phyloP scores from a whole-genome alignment of 805 yeast species.

The Candida golubevii region DNA sequence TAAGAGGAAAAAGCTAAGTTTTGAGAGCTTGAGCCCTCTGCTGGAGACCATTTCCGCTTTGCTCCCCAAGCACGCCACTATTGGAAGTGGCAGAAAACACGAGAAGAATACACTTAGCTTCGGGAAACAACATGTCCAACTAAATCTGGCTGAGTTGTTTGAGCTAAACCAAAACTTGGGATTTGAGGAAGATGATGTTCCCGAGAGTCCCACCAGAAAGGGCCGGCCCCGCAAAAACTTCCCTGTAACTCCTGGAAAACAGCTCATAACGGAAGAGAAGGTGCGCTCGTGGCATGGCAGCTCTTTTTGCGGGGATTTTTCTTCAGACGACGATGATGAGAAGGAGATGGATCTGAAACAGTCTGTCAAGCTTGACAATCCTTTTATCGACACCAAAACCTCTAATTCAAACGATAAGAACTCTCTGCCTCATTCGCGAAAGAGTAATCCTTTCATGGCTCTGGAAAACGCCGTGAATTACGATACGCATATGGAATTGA shows the following conservation, averaged over 20 bases:
- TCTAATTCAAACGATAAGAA: not conserved
- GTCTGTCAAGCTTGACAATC: slow-evolving; percentile 1
- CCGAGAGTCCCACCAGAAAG: slow-evolving; percentile 8
- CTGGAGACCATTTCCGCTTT: slow-evolving; percentile 21
- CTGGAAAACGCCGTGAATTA: slow-evolving; percentile 19
- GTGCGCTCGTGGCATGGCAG: slow-evolving; percentile 38
- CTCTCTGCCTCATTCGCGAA: not conserved
- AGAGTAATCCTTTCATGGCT: slow-evolving; percentile 2
- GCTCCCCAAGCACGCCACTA: slow-evolving; percentile 35
- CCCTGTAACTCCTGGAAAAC: slow-evolving; percentile 31
- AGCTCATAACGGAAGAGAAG: slow-evolving; percentile 29
- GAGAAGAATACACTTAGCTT: slow-evolving; percentile 2
- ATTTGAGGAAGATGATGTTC: slow-evolving; percentile 25
- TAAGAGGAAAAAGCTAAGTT: slow-evolving; percentile 16
- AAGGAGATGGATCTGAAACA: slow-evolving; percentile 5
- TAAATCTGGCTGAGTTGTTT: slow-evolving; percentile 19
- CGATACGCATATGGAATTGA: slow-evolving; percentile 36
- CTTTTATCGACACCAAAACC: slow-evolving; percentile 1
- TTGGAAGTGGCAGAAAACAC: slow-evolving; percentile 34
- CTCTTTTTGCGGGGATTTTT: slow-evolving; percentile 24
- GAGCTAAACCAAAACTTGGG: slow-evolving; percentile 21
- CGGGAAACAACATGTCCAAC: slow-evolving; percentile 8
- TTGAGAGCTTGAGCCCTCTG: slow-evolving; percentile 10
- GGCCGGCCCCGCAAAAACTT: slow-evolving; percentile 8
- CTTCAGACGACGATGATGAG: slow-evolving; percentile 26